Evolutionary conservation across 192 early-diverging fungal species (phyloP).

Genomic region (Coemansia sp.): DNA sequence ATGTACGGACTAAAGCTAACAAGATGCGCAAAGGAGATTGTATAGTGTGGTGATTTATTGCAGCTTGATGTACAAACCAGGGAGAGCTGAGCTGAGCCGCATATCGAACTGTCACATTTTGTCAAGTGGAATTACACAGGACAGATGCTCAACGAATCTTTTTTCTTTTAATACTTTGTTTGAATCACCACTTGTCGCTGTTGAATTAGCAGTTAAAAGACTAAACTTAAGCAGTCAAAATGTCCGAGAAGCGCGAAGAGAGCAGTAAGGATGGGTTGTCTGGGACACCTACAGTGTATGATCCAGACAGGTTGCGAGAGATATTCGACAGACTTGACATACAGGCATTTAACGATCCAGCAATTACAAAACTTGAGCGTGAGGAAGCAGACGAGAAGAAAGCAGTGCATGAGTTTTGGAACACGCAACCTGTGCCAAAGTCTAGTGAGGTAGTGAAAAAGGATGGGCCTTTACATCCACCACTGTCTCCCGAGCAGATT

Average conservation of each 20-base stretch:
- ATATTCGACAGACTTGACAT: slow-evolving; percentile 30
- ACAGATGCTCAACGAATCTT: too few species aligned
- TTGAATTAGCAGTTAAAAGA: neutral
- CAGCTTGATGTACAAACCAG: too few species aligned
- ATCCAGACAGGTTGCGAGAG: slow-evolving; percentile 31
- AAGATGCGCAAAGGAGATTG: too few species aligned
- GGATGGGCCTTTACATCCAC: slow-evolving; percentile 80
- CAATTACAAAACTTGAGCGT: slow-evolving; percentile 29
- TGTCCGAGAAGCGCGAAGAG: neutral
- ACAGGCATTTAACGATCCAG: slow-evolving; percentile 17
- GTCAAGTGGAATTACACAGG: too few species aligned
- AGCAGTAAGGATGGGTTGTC: neutral
- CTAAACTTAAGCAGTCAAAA: neutral
- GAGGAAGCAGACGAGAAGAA: slow-evolving; percentile 39
- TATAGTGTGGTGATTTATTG: too few species aligned
- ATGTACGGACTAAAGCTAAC: too few species aligned
- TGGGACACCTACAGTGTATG: slow-evolving; percentile 9
- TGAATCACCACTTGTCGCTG: neutral
- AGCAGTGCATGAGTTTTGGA: slow-evolving; percentile 85
- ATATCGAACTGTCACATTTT: too few species aligned
- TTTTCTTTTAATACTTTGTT: too few species aligned
- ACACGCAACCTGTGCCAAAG: slow-evolving; percentile 91
- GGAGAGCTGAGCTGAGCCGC: too few species aligned
- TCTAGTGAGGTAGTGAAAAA: slow-evolving; percentile 69
- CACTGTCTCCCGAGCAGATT: slow-evolving; percentile 73